Evolutionary conservation across 2,329 filamentous ascomycete species (phyloP), one percentile per base, ranked within the genome.

Genomic region (Paraphoma sp.): DNA sequence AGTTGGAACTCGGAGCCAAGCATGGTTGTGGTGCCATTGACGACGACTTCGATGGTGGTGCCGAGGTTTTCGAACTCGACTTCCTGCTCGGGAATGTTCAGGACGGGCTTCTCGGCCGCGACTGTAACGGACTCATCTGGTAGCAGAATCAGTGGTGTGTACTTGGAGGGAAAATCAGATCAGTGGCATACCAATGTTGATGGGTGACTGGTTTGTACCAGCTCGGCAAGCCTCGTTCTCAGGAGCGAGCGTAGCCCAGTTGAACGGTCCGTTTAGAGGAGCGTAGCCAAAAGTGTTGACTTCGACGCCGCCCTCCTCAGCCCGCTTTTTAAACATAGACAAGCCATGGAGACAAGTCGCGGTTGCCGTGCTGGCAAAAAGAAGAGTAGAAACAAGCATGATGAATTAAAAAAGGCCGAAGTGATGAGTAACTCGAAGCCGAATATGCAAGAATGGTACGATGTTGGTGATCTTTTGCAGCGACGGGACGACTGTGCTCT

Each of bases 41-140:
- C 81, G 30, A 86, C 75, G 54, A 85, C 80, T 75, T 86, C 82
- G 50, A 87, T 79, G 0, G 84, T 87, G 28, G 83, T 83, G 45
- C 84, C 84, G 10, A 86, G 77, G 70, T 87, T 86, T 73, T 86
- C 83, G 53, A 86, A 84, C 38, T 79, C 76, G 74, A 79, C 44
- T 76, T 73, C 16, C 69, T 67, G 65, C 76, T 79, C 42, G 12
- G 82, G 78, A 50, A 86, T 74, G 42, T 73, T 57, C 61, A 78
- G 50, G 28, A 62, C 48, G 0, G 76, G 75, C 43, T 66, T 68
- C 28, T 64, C 58, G 6, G 67, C 50, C 3, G 72, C 70, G 8
- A 76, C 61, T 0, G 57, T 48, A 14, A 82, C 67, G 12, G 65
- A 63, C 1, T 64, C 60, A 51, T 79, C 73, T 67, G 63, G 52